Evolutionary conservation across 768 basidiomycete species (phyloP).

Genomic region (Russula dissimulans): DNA sequence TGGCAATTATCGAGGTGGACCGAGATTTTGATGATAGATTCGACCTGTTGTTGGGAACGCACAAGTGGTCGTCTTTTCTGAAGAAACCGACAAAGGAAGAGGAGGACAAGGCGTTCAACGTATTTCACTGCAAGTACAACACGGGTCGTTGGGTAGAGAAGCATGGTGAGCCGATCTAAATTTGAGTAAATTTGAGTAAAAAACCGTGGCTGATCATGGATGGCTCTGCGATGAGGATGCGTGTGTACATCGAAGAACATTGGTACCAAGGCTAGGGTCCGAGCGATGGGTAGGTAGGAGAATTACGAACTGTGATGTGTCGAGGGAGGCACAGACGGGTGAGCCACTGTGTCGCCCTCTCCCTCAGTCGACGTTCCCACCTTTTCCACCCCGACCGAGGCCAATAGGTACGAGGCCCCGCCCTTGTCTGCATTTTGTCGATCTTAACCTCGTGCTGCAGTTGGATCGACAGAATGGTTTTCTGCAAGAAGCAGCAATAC

Average conservation of each 20-base stretch:
- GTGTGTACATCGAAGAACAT: conserved; percentile 28
- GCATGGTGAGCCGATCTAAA: conserved; percentile 31
- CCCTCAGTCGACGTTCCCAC: conserved; percentile 27
- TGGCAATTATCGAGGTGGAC: conserved; percentile 37
- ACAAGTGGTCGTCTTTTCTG: conserved; percentile 36
- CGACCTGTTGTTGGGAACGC: no score
- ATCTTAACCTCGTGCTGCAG: background rate
- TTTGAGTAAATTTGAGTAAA: no score
- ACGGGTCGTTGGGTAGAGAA: conserved; percentile 37
- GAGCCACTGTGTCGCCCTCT: conserved; percentile 38
- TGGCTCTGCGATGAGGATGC: conserved; percentile 34
- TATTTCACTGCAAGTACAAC: conserved; percentile 35
- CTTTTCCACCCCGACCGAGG: conserved; percentile 24
- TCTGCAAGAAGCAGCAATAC: background rate
- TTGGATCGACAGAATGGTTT: conserved; percentile 20
- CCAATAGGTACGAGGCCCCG: conserved; percentile 25
- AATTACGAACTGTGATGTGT: conserved; percentile 13
- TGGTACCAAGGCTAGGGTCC: no score
- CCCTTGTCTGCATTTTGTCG: background rate
- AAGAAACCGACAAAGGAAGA: conserved; percentile 27
- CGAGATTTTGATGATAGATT: conserved; percentile 23
- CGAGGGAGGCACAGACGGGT: no score
- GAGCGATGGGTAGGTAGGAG: no score
- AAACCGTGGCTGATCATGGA: no score
- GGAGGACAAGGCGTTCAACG: conserved; percentile 22